Base-by-base conservation (phyloP, 106 monocot genomes). In the Platanthera guangdongensis region DNA sequence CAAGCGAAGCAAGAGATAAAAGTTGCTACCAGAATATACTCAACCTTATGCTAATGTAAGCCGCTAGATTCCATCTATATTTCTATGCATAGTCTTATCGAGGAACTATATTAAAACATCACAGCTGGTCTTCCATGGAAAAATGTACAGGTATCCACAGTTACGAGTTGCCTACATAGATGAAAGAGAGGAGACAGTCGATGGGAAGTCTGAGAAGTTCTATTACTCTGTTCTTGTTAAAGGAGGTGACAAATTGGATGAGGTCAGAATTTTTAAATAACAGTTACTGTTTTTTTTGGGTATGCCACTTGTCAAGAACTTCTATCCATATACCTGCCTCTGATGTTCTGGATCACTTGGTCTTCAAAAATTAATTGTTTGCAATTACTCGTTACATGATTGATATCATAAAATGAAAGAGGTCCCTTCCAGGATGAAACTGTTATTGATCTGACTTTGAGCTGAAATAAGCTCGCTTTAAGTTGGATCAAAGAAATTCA, bases 191-290 rank as follows among this genome's bases (percentile, higher is more conserved):
- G 94, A 89, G 69, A 83, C 86, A 32, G 80, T 83, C 7, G 79
- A 85, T 79, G 88, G 81, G 52, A 88, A 79, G 74, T 75, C 78
- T 32, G 86, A 85, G 79, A 94, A 91, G 47, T 52, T 76, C 15
- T 97, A 91, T 82, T 97, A 97, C 82, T 97, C 97, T 69, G 97
- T 97, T 82, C 94, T 97, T 84, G 83, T 97, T 25, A 97, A 97
- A 85, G 97, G 94, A 51, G 89, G 84, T 76, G 94, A 94, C 51
- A 97, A 91, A 78, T 82, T 82, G 63, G 97, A 94, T 83, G 94
- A 97, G 97, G 97, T 97, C 22, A 21, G 6, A 62, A 62, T 21
- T 18, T 62, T 62, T 62, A 7, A 1, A 65, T 57, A 65, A 65
- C 11, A 65, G 12, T 65, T 65, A 2, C 11, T 11, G 12, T 25